A percentile compares a stretch with the other conserved stretches of the same genome.
Conservation (phyloP, 176 grass and related monocot species). For the Saccharum spontaneum region DNA sequence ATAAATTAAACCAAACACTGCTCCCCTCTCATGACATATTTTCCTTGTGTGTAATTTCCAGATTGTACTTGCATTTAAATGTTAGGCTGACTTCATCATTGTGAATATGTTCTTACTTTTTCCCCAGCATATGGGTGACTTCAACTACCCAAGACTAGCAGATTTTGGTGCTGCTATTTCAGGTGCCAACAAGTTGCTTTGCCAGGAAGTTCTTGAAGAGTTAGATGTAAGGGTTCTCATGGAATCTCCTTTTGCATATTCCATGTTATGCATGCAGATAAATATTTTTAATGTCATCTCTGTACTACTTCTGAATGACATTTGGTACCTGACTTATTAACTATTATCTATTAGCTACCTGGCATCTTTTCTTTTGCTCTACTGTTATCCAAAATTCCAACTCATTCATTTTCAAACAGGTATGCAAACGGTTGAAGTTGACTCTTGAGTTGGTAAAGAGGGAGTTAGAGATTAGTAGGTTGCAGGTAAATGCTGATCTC, state of each 20-base stretch:
- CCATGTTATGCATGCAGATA: conserved; percentile 32
- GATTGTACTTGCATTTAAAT: neutral
- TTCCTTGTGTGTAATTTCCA: conserved; percentile 1
- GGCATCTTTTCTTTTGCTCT: neutral
- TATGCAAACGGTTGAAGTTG: conserved; percentile 65
- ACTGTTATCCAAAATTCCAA: conserved; percentile 7
- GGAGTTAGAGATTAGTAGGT: conserved; percentile 73
- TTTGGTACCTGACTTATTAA: conserved; percentile 19
- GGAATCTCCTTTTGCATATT: neutral
- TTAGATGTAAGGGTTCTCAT: conserved; percentile 75
- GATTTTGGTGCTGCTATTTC: conserved; percentile 99
- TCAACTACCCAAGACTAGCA: conserved; percentile 87
- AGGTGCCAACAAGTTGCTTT: conserved; percentile 90
- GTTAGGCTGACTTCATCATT: neutral
- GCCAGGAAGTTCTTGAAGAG: conserved; percentile 97
- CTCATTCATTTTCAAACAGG: conserved; percentile 43
- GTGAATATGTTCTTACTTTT: neutral
- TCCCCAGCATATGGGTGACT: conserved; percentile 84
- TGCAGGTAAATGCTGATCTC: conserved; percentile 54
- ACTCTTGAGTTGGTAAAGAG: conserved; percentile 73
- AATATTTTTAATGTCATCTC: neutral
- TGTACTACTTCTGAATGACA: neutral
- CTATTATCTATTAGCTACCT: neutral
- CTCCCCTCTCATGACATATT: neutral
- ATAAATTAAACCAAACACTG: neutral